phyloP scores from a whole-genome alignment of 768 basidiomycete species.

The Pulveroboletus sp. region DNA sequence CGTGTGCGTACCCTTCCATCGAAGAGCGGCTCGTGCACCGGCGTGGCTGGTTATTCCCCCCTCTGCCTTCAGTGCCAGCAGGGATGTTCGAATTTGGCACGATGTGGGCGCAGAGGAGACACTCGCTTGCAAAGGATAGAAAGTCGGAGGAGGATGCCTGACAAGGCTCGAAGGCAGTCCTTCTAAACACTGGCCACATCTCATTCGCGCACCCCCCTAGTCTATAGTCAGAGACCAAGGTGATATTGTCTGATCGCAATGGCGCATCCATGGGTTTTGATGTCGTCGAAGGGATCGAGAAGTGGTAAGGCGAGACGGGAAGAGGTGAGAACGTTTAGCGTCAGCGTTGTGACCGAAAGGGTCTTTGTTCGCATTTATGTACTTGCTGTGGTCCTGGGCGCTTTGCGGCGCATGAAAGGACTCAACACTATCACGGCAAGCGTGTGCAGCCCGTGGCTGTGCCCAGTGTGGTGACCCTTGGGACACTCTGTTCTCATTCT shows the following conservation, averaged over 20 bases:
- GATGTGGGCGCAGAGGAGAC: constrained; percentile 27
- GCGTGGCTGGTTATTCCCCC: not conserved
- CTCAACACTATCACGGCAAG: not conserved
- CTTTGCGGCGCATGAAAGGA: not conserved
- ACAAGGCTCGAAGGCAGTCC: constrained; percentile 24
- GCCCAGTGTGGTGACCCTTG: no score
- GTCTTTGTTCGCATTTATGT: constrained; percentile 2
- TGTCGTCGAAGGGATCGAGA: not conserved
- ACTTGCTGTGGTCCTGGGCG: constrained; percentile 17
- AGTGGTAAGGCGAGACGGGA: not conserved
- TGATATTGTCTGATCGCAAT: constrained; percentile 12
- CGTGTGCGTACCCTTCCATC: not conserved
- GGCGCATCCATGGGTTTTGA: constrained; percentile 4
- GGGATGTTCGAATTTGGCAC: not conserved
- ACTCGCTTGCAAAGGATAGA: constrained; percentile 25
- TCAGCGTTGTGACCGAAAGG: constrained; percentile 10
- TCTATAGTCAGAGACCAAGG: not conserved
- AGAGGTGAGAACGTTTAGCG: constrained; percentile 4
- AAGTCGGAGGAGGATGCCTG: constrained; percentile 23
- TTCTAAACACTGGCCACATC: constrained; percentile 23
- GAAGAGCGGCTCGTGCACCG: not conserved
- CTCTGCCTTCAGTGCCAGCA: no score
- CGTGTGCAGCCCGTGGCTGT: no score
- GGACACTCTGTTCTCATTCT: no score
- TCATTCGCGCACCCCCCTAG: not conserved